Conservation (phyloP, 345 rosid species). For the Eucalyptus pumila region DNA sequence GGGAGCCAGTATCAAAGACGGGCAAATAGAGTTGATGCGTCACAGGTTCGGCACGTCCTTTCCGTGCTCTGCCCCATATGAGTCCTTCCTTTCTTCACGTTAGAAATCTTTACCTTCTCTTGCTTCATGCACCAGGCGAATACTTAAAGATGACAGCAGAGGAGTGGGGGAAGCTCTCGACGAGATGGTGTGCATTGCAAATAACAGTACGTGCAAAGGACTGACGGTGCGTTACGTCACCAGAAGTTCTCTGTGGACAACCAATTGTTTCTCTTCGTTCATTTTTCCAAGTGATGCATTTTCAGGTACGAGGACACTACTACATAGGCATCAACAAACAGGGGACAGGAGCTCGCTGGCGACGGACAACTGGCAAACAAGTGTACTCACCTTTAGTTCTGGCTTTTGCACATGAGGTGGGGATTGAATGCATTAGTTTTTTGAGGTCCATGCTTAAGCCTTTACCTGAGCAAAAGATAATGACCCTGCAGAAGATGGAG, state of each 20-base stretch:
- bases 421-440: background rate
- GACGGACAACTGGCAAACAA: conserved; percentile 70
- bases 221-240: conserved; percentile 28
- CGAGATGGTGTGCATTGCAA: conserved; percentile 34
- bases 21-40: conserved; percentile 76
- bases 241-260: background rate
- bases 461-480: background rate
- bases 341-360: conserved; percentile 67
- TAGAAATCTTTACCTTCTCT: background rate
- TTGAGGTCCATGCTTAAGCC: background rate
- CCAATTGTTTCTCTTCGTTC: background rate
- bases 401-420: conserved; percentile 72
- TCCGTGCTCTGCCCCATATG: background rate
- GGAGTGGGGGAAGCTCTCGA: conserved; percentile 69
- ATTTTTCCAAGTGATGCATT: background rate
- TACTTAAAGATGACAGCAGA: conserved; percentile 9
- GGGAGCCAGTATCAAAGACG: conserved; percentile 69
- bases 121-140: conserved; percentile 22
- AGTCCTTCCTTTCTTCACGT: background rate
- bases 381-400: conserved; percentile 60
- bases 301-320: conserved; percentile 67
- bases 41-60: conserved; percentile 4
- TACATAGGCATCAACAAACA: conserved; percentile 40
- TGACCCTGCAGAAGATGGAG: conserved; percentile 14
- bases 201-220: conserved; percentile 30